Percentiles rank a stretch among this genome's conserved stretches.
Evolutionary conservation across 768 basidiomycete genomes (phyloP).

Genomic region (Leucogyrophana mollusca): DNA sequence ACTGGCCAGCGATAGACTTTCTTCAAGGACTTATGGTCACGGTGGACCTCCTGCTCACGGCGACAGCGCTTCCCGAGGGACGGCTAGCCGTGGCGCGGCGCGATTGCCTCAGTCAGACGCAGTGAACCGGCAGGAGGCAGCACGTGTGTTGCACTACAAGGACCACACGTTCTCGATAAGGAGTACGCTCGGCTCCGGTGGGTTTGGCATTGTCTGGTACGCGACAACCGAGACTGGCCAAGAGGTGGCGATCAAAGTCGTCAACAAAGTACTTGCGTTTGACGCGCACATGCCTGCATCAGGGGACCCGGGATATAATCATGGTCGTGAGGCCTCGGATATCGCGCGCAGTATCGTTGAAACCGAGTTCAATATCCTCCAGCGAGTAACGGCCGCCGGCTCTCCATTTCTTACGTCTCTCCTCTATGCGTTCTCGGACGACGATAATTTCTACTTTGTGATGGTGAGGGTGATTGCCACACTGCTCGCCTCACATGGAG

Average conservation of each 20-base stretch:
- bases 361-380: constrained; percentile 1
- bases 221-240: neutral
- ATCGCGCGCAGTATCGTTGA: constrained; percentile 1
- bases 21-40: too few relatives aligned
- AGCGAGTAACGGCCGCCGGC: neutral
- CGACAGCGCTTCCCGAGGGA: too few relatives aligned
- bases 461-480: constrained; percentile 5
- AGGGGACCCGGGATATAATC: neutral
- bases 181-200: neutral
- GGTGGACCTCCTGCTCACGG: too few relatives aligned
- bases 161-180: neutral
- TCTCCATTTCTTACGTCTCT: constrained; percentile 11
- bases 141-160: neutral
- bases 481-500: neutral
- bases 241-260: constrained; percentile 5
- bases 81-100: too few relatives aligned
- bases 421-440: constrained; percentile 9
- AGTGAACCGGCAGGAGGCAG: too few relatives aligned
- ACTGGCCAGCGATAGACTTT: too few relatives aligned
- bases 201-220: constrained; percentile 5
- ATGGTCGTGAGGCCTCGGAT: neutral
- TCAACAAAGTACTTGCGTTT: constrained; percentile 4
- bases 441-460: constrained; percentile 12
- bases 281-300: neutral
- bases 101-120: too few relatives aligned